Base-by-base conservation (phyloP, 1,284 basidiomycete species). In the Sutorius eximius region DNA sequence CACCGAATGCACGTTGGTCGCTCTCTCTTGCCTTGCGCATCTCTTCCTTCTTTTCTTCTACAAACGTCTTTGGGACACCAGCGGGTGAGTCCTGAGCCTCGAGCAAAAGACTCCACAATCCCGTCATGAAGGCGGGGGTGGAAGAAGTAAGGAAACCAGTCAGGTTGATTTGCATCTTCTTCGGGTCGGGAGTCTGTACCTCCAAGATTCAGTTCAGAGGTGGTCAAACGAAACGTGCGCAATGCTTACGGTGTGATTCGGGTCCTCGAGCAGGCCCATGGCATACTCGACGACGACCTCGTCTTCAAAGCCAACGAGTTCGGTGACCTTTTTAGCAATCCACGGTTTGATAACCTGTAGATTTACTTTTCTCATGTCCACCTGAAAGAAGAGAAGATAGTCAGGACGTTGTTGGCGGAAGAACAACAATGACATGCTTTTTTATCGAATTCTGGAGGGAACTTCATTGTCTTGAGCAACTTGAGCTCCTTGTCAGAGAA, bases 211-310 rank as follows among this genome's bases (percentile, higher is more conserved):
- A 46, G 10, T 33, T 44, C 29, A 41, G 18, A 13, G 11, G n/a
- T 3, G 18, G 18, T 16, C 7, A 15, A 2, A 12, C 5, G 8
- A 42, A 40, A 30, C 1, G 18, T 3, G 27, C 15, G 24, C 10
- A 40, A 45, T 24, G 73, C 85, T 62, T 60, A 95, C 93, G n/a
- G 91, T 87, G 60, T 89, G 81, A 24, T 83, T 81, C 46, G 85
- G 79, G 63, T 96, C 92, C 70, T 99, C 96, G 8, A 99, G 75
- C 43, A 98, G 79, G 20, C 93, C 92, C 83, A 93, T 91, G 16
- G 93, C 93, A 69, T 97, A 98, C 71, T 98, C 96, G 27, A 97
- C 87, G 30, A 99, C 90, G 37, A 99, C 89, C 67, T 99, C 96
- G 71, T 99, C 96, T 68, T 99, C 96, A 49, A 98, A 87, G 6